These are phyloP conservation scores for Nemania sp. DNA, from an alignment of 2,329 filamentous ascomycete genomes.

Conservation along the genomic window DNA sequence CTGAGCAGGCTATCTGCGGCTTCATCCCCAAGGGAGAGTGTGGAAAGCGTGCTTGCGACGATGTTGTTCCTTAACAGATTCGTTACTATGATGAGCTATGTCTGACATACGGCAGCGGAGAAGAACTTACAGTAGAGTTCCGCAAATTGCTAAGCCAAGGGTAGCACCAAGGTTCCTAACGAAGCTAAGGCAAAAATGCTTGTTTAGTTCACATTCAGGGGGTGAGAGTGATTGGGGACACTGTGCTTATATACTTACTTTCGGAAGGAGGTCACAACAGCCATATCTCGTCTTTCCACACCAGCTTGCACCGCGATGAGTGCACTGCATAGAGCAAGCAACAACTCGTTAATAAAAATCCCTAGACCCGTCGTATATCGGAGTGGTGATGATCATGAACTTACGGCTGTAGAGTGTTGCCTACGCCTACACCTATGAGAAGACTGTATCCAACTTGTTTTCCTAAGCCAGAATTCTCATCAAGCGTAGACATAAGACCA, in stretches of 20 bases:
- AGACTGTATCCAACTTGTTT: slow-evolving; percentile 59
- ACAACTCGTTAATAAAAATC: slow-evolving; percentile 16
- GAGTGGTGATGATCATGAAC: no score
- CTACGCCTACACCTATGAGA: slow-evolving; percentile 55
- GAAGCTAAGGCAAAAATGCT: slow-evolving; percentile 36
- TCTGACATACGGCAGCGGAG: not conserved
- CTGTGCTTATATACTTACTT: slow-evolving; percentile 39
- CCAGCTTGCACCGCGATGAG: slow-evolving; percentile 59
- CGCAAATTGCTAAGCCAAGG: slow-evolving; percentile 45
- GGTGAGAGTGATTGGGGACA: not conserved
- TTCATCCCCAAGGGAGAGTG: slow-evolving; percentile 31
- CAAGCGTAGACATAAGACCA: slow-evolving; percentile 56
- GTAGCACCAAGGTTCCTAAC: slow-evolving; percentile 46
- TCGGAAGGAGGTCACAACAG: slow-evolving; percentile 48
- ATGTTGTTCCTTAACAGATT: slow-evolving; percentile 43
- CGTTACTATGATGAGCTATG: not conserved
- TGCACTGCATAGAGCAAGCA: slow-evolving; percentile 32
- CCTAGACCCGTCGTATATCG: no score
- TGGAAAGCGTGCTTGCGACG: slow-evolving; percentile 36
- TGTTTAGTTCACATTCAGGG: not conserved
- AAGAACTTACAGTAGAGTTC: slow-evolving; percentile 42
- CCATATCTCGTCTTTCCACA: slow-evolving; percentile 49
- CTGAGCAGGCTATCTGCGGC: slow-evolving; percentile 37
- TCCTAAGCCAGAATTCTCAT: slow-evolving; percentile 50
- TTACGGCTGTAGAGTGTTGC: slow-evolving; percentile 55